phyloP scores from a whole-genome alignment of 2,329 filamentous ascomycete species.

The Sclerotiophoma versabilis region DNA sequence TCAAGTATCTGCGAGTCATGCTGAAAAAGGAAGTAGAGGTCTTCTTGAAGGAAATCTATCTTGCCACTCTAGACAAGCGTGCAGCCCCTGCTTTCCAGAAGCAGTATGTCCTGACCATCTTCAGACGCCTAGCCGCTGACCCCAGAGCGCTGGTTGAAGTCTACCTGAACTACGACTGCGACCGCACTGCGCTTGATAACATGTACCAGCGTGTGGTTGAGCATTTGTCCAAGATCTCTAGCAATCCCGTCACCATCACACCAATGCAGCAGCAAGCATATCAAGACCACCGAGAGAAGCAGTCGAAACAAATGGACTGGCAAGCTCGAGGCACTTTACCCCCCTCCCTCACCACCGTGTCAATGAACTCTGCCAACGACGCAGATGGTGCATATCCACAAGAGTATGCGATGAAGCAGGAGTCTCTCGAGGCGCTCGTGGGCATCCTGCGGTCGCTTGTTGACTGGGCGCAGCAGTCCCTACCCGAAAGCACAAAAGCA shows the following conservation, averaged over 20 bases:
- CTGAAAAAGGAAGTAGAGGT: conserved; percentile 99
- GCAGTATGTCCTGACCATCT: conserved; percentile 84
- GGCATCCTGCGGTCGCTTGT: conserved; percentile 89
- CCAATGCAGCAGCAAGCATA: conserved; percentile 83
- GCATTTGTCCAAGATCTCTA: conserved; percentile 87
- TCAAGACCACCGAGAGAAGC: conserved; percentile 75
- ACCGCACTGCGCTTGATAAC: conserved; percentile 89
- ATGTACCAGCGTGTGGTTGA: conserved; percentile 96
- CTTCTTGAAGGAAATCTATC: conserved; percentile 95
- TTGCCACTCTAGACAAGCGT: conserved; percentile 86
- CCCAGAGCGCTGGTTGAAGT: conserved; percentile 90
- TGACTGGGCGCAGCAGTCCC: conserved; percentile 83
- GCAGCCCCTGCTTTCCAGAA: conserved; percentile 91
- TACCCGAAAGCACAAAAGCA: conserved; percentile 57
- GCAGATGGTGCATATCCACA: conserved; percentile 76
- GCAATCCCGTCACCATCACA: conserved; percentile 76
- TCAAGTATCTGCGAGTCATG: conserved; percentile 89
- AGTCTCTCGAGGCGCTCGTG: conserved; percentile 86
- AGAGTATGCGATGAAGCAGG: conserved; percentile 90
- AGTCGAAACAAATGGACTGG: conserved; percentile 75
- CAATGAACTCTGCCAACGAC: conserved; percentile 66
- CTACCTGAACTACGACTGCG: conserved; percentile 98
- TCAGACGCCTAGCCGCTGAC: conserved; percentile 84
- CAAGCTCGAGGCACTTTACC: conserved; percentile 84
- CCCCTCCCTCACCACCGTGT: conserved; percentile 81